Conservation (phyloP, 495 filamentous ascomycete species). For the Wilcoxina mikolae region DNA sequence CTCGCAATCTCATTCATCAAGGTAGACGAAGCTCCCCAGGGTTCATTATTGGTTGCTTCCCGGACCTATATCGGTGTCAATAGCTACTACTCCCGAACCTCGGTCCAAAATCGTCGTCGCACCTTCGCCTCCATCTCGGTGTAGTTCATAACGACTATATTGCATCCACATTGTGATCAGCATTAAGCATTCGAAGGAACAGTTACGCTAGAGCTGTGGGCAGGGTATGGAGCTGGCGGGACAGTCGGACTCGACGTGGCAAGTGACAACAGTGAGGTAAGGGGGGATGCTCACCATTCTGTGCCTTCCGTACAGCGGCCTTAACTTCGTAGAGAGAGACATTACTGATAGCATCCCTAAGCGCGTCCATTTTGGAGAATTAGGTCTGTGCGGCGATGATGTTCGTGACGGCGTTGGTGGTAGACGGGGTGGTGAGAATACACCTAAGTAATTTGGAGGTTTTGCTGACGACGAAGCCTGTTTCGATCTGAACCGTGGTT, state of each 20-base stretch:
- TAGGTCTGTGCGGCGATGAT: too few species aligned
- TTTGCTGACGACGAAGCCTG: too few species aligned
- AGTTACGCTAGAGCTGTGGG: too few species aligned
- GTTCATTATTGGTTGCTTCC: constrained; percentile 96
- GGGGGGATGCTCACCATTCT: constrained; percentile 68
- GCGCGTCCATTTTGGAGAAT: constrained; percentile 55
- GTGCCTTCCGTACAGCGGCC: constrained; percentile 89
- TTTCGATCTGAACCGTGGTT: too few species aligned
- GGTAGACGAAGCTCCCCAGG: constrained; percentile 85
- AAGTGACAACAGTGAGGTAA: neutral
- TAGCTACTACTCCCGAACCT: constrained; percentile 18
- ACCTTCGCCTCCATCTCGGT: constrained; percentile 99
- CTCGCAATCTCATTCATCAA: constrained; percentile 96
- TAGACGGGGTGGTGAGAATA: too few species aligned
- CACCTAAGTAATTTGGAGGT: too few species aligned
- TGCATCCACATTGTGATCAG: neutral
- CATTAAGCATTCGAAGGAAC: too few species aligned
- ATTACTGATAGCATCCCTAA: constrained; percentile 84
- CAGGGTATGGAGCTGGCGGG: neutral
- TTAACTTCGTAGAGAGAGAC: constrained; percentile 94
- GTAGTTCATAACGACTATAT: constrained; percentile 91
- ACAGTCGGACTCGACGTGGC: constrained; percentile 9
- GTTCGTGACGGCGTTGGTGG: too few species aligned
- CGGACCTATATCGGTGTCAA: constrained; percentile 46
- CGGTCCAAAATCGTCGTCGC: neutral